phyloP scores from a whole-genome alignment of 1,284 basidiomycete species.

The Cutaneotrichosporon mucoides region DNA sequence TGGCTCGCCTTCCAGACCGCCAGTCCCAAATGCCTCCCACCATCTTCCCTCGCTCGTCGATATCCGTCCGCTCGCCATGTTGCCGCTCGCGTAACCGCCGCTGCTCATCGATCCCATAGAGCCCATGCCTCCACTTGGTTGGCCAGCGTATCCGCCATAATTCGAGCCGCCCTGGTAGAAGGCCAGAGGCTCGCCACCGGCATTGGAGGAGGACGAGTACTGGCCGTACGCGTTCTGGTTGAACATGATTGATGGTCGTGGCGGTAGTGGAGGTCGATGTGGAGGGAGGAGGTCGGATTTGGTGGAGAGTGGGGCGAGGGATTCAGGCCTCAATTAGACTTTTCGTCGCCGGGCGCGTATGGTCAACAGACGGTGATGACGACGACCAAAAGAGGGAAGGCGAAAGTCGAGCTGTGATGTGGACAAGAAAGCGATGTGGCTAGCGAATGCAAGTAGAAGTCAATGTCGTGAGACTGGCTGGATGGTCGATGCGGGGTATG shows the following conservation, averaged over 20 bases:
- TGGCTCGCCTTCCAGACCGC: constrained; percentile 90
- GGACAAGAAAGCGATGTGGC: no score
- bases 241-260: constrained; percentile 19
- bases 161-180: constrained; percentile 34
- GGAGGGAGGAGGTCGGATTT: background rate
- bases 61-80: constrained; percentile 31
- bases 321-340: background rate
- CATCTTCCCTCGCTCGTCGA: constrained; percentile 71
- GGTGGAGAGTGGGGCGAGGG: no score
- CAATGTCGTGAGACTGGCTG: background rate
- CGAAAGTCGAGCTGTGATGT: background rate
- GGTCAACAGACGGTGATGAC: no score
- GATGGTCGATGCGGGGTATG: background rate
- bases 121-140: constrained; percentile 5
- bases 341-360: background rate
- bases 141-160: constrained; percentile 6
- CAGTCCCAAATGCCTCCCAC: constrained; percentile 94
- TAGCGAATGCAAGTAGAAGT: background rate
- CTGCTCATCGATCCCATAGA: constrained; percentile 23
- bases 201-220: constrained; percentile 7
- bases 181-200: constrained; percentile 34
- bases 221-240: constrained; percentile 27
- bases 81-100: constrained; percentile 28
- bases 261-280: background rate
- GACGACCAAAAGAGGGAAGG: background rate